phyloP scores from a whole-genome alignment of 2,329 filamentous ascomycete species.

The Huntiella decipiens region DNA sequence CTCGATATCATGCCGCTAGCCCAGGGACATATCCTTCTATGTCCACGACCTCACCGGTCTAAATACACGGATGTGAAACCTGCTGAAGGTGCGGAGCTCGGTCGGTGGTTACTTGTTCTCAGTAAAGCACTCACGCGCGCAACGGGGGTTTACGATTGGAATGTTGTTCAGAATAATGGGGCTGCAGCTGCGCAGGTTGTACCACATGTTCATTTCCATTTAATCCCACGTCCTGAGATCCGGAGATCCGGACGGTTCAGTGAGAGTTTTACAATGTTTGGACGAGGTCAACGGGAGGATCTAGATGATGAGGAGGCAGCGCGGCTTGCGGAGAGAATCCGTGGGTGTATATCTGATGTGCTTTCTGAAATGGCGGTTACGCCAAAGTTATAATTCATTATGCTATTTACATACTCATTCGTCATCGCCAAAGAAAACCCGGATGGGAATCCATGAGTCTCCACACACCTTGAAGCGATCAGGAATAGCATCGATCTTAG shows the following conservation, averaged over 20 bases:
- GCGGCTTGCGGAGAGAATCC: conserved; percentile 35
- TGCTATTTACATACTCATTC: conserved; percentile 21
- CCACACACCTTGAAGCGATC: conserved; percentile 71
- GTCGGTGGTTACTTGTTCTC: conserved; percentile 49
- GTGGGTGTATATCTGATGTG: conserved; percentile 29
- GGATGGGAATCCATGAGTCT: conserved; percentile 54
- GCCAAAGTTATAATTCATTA: neutral
- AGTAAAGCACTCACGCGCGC: conserved; percentile 50
- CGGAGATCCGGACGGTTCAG: conserved; percentile 32
- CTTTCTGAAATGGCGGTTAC: conserved; percentile 22
- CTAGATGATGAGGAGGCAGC: conserved; percentile 57
- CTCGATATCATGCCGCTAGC: conserved; percentile 84
- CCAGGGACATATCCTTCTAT: conserved; percentile 64
- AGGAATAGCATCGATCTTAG: conserved; percentile 44
- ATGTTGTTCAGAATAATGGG: conserved; percentile 92
- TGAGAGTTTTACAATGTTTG: conserved; percentile 69
- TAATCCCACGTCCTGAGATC: conserved; percentile 67
- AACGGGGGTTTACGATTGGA: conserved; percentile 68
- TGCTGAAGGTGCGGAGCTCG: conserved; percentile 46
- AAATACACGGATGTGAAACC: conserved; percentile 47
- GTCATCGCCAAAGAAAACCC: conserved; percentile 70
- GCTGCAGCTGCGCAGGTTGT: conserved; percentile 80
- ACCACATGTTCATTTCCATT: conserved; percentile 82
- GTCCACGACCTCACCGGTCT: conserved; percentile 55
- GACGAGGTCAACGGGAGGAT: conserved; percentile 50